Evolutionary conservation across 805 yeast genomes (phyloP), one percentile per base, ranked within the genome.

Genomic region (Pichia insulana): DNA sequence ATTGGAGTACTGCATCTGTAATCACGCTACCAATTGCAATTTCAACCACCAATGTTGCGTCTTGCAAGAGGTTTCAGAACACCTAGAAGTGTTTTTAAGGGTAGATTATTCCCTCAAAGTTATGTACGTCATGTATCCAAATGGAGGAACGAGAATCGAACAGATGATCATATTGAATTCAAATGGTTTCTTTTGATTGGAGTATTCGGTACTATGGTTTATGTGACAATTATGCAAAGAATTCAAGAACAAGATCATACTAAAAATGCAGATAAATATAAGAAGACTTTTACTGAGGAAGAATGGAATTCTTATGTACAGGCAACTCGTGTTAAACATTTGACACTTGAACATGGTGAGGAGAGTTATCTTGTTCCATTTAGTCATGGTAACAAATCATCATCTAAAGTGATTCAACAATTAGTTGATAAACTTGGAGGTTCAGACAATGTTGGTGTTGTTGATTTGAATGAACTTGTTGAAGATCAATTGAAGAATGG

Each of bases 381-480:
- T 40, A 57, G 54, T 4, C 7, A 22, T 22, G 39, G 40, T n/a
- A 36, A 37, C 25, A 46, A 50, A 2, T 39, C 50, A n/a, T 20
- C 20, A 8, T 39, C 43, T n/a, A 40, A 32, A 7, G 43, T 46
- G 4, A 46, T 51, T 18, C 37, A 39, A n/a, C 41, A 48, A 9
- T 39, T 52, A 7, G 39, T 40, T 7, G 43, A 44, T 4, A 44
- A 37, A 20, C 38, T 58, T 12, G 48, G 50, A 18, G 56, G 52
- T 7, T 36, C 39, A 8, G 44, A 46, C 3, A 40, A 39, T 18
- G 56, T 67, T 15, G 67, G 67, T 32, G 57, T 72, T 20, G 61
- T 82, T 15, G 78, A 80, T 46, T 76, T 86, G 7, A 57, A 56
- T 27, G 61, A 63, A 4, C 64, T 80, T 39, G 62, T 80, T 6